Base-by-base conservation (phyloP, 2,329 filamentous ascomycete genomes). In the Cylindrodendrum hubeiense region DNA sequence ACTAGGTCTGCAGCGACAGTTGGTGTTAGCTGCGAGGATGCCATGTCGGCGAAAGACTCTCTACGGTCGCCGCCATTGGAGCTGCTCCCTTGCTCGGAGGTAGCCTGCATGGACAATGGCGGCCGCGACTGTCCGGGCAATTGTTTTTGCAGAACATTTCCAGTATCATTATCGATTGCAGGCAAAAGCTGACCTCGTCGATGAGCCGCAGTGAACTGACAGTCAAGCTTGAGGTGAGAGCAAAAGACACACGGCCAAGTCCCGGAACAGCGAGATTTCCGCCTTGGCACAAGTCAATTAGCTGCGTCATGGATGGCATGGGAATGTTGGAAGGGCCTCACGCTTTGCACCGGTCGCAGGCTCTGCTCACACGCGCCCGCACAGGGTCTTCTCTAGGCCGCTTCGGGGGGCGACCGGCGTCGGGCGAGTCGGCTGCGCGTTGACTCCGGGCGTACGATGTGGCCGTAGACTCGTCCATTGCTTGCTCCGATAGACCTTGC, bases 301-400 rank as follows among this genome's bases (percentile, higher is more conserved):
- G 47, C 47, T 12, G 19, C 2, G 17, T 9, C n/a, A 21, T 10
- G 3, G 5, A 15, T 3, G 19, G 3, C 1, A 15, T 3, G 22
- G 28, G 12, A 22, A 4, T 24, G 8, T 28, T 19, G 28, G 8
- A 30, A 22, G 3, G 28, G 24, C 46, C 50, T 66, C 19, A 74
- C 72, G 66, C 56, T 63, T 74, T 74, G 60, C 73, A 74, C 5
- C 72, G 70, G 53, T 75, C 73, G 33, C 72, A 75, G 12, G 72
- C 73, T 43, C 69, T 61, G 43, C 67, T 69, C 22, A 64, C 68
- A 68, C 60, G 51, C 10, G 49, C 34, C 41, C 60, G 57, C 5
- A 58, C 54, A 12, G 43, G 49, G 15, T 21, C 47, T 15, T 50
- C 47, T 19, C 47, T 33, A 3, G 49, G 54, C 13, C 54, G 60